Percentiles rank a stretch among this genome's conserved stretches.
Conservation (phyloP, 73 alveolate genomes). For the Paramecium caudatum region DNA sequence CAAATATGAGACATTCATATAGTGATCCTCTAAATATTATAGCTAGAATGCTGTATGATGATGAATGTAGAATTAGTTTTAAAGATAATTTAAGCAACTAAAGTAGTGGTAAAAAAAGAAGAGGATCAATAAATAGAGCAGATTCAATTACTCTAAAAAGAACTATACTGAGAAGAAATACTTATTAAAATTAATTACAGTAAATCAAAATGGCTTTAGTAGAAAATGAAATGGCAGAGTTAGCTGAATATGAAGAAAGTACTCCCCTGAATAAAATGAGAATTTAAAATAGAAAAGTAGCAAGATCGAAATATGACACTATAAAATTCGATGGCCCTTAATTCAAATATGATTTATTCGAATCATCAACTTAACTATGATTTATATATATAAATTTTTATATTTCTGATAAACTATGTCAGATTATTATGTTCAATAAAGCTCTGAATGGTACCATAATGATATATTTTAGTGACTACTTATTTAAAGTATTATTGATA, state of each 20-base stretch:
- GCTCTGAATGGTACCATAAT: conserved; percentile 38
- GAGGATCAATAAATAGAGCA: background rate
- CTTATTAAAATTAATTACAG: conserved; percentile 37
- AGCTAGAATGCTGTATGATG: conserved; percentile 28
- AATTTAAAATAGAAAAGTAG: conserved; percentile 44
- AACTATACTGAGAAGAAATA: conserved; percentile 5
- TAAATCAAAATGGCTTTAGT: conserved; percentile 25
- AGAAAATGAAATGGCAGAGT: conserved; percentile 67
- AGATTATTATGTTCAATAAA: conserved; percentile 16
- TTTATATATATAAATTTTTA: conserved; percentile 26
- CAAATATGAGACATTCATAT: conserved; percentile 23
- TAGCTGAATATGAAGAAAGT: conserved; percentile 63
- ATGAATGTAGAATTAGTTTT: conserved; percentile 37
- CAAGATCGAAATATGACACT: conserved; percentile 50
- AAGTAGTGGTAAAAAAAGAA: conserved; percentile 46
- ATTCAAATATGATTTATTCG: background rate
- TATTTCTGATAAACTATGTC: conserved; percentile 57
- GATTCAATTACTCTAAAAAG: conserved; percentile 34
- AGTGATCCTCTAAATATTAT: conserved; percentile 33
- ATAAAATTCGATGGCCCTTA: conserved; percentile 5
- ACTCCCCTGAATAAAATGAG: conserved; percentile 34
- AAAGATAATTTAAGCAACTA: conserved; percentile 38
- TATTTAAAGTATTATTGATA: conserved; percentile 84
- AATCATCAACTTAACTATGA: too few relatives aligned
- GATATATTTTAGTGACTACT: conserved; percentile 72